These are phyloP conservation scores for Lentithecium fluviatile DNA, from an alignment of 495 filamentous ascomycete species.

Conservation along the genomic window DNA sequence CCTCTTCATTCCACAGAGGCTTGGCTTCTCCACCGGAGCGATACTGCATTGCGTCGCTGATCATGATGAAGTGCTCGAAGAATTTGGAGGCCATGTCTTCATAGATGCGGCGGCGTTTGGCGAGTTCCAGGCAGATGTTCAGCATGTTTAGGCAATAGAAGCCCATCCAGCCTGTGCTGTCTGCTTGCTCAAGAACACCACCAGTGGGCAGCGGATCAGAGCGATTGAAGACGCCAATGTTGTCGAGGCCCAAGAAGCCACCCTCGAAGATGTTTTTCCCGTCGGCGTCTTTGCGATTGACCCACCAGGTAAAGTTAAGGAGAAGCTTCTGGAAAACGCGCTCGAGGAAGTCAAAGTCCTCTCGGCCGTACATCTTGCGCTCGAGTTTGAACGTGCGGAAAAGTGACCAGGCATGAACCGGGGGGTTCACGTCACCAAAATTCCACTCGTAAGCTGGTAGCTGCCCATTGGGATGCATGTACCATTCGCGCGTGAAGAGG, in stretches of 20 bases:
- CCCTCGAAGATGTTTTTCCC: constrained; percentile 97
- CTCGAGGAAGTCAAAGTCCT: constrained; percentile 93
- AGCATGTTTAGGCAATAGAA: constrained; percentile 95
- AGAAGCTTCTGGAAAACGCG: constrained; percentile 94
- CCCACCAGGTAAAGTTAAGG: constrained; percentile 99
- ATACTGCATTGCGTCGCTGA: constrained; percentile 97
- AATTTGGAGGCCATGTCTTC: constrained; percentile 98
- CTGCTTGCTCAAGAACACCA: constrained; percentile 89
- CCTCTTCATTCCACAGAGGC: constrained; percentile 91
- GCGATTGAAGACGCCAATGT: constrained; percentile 97
- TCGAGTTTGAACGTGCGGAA: constrained; percentile 98
- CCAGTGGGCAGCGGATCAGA: constrained; percentile 94
- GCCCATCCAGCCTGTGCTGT: constrained; percentile 98
- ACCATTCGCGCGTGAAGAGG: constrained; percentile 94
- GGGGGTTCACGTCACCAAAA: constrained; percentile 94
- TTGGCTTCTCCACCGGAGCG: constrained; percentile 72
- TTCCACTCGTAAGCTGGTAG: constrained; percentile 95
- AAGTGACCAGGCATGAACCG: constrained; percentile 92
- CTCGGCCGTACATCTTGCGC: constrained; percentile 90
- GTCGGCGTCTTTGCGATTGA: constrained; percentile 89
- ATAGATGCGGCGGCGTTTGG: constrained; percentile 93
- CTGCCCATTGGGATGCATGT: constrained; percentile 98
- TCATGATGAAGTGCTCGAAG: constrained; percentile 97
- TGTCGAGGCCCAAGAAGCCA: constrained; percentile 94
- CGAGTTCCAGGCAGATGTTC: constrained; percentile 90